phyloP scores from a whole-genome alignment of 495 filamentous ascomycete genomes.

The Bombardia bombarda region DNA sequence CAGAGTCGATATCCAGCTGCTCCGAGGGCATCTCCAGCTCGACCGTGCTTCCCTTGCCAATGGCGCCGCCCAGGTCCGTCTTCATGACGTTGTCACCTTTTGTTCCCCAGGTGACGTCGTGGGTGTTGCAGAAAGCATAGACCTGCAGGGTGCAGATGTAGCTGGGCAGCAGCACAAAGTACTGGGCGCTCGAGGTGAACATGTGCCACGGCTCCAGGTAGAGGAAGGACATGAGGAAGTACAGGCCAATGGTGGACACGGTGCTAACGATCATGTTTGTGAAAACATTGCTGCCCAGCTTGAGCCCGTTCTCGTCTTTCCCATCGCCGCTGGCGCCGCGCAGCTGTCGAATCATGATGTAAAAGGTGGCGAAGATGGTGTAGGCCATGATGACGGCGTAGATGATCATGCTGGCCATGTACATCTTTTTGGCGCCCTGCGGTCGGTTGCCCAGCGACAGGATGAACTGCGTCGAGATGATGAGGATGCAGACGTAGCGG shows the following conservation, averaged over 20 bases:
- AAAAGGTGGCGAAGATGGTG: constrained; percentile 79
- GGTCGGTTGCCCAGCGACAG: constrained; percentile 97
- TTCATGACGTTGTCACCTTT: constrained; percentile 95
- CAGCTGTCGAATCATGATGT: constrained; percentile 77
- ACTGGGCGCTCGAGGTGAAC: constrained; percentile 89
- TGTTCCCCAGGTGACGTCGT: constrained; percentile 98
- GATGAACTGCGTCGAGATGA: constrained; percentile 94
- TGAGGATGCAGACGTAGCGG: constrained; percentile 72
- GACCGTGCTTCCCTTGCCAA: constrained; percentile 61
- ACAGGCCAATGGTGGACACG: constrained; percentile 80
- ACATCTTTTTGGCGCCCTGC: constrained; percentile 91
- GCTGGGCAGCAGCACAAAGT: constrained; percentile 81
- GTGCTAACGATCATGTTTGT: constrained; percentile 92
- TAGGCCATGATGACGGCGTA: constrained; percentile 95
- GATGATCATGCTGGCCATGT: constrained; percentile 74
- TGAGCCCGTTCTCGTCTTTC: no score
- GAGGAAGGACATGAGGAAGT: constrained; percentile 92
- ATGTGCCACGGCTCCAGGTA: constrained; percentile 99
- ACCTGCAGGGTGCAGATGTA: constrained; percentile 98
- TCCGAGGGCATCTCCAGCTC: constrained; percentile 95
- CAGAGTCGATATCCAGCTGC: constrained; percentile 95
- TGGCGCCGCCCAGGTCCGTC: constrained; percentile 82
- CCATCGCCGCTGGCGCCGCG: constrained; percentile 35
- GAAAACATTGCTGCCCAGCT: constrained; percentile 77
- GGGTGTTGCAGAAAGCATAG: constrained; percentile 99